Base-by-base conservation (phyloP, 345 rosid species). In the Moringa oleifera region DNA sequence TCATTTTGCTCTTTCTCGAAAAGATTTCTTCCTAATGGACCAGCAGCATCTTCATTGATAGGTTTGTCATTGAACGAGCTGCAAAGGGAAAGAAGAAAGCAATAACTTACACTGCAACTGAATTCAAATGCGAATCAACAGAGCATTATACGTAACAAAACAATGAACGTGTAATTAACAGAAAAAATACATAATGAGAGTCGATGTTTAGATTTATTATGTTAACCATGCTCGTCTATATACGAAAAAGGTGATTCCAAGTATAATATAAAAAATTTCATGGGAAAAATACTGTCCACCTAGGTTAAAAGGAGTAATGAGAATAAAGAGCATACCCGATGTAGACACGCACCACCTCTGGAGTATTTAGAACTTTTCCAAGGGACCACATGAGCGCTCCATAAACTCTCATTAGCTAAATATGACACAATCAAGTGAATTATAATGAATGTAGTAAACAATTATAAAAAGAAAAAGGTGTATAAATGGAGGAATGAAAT, bases 361-460 rank as follows among this genome's bases (percentile, higher is more conserved):
- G 96, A 62, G 96, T 90, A 63, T 87, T 90, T 56, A 94, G 46
- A 55, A 94, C 97, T 76, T 88, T 94, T 57, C 99, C 96, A 37
- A 94, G 95, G 5, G 99, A 94, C 97, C 97, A 94, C 96, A 94
- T 88, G 57, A 94, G 61, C 57, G 96, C 97, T 66, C 99, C 99
- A 70, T 94, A 88, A 13, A 90, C 99, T 69, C 97, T 90, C 99
- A 94, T 94, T 23, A 94, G 76, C 97, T 94, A 72, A 50, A 66
- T 18, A 45, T 21, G 36, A 16, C n/a, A 61, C 45, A 20, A 31
- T 3, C 11, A 10, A 59, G 37, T 59, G 47, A 62, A 19, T 62
- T 64, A n/a, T 54, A 51, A 25, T 55, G 18, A 1, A 46, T 28
- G 2, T n/a, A 20, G 25, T 59, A 54, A 53, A 18, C 37, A 18